Base-by-base conservation (phyloP, 768 basidiomycete species). In the Symmetrospora coprosmae region DNA sequence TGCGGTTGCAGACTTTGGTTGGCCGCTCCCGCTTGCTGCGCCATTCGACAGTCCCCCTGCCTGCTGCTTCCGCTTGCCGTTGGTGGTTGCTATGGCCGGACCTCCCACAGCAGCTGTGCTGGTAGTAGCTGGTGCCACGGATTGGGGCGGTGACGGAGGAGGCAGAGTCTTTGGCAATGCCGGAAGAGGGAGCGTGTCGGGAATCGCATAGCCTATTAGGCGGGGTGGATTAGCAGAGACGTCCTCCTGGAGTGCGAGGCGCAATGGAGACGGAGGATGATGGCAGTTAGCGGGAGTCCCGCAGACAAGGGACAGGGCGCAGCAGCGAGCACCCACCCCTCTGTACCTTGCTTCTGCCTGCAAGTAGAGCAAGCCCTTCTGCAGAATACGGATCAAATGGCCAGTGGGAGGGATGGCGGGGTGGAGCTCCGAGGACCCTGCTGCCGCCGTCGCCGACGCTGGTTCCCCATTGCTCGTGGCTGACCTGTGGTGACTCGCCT, bases 321-420 rank as follows among this genome's bases (percentile, higher is more conserved):
- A n/a, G n/a, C n/a, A n/a, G n/a, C n/a, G 13, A 7, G 3, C 1
- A 47, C 63, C 28, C 30, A 66, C 65, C 2, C 66, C 64, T 21
- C 67, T 23, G 28, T 66, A 68, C 14, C 47, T 17, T 0, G 64
- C 59, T 37, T 70, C 67, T 0, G 68, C 69, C 27, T 67, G 63
- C 16, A 66, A 48, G 43, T 70, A 70, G 13, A 67, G 51, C 16
- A 68, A 49, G 1, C 66, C 68, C 41, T 68, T 68, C 30, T 68
- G 68, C 4, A 70, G 50, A 13, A 70, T 51, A 19, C 63, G 39
- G 43, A 70, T 50, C 45, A 70, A 52, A 48, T 68, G 68, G 2
- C 66, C 66, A 0, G 64, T 66, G 9, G 68, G 68, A 25, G 63
- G 52, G 2, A 33, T 61, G 40, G 62, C 37, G n/a, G 65, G n/a